Evolutionary conservation across 1,284 basidiomycete species (phyloP), one percentile per base, ranked within the genome.

Genomic region (Boletellus deceptivus): DNA sequence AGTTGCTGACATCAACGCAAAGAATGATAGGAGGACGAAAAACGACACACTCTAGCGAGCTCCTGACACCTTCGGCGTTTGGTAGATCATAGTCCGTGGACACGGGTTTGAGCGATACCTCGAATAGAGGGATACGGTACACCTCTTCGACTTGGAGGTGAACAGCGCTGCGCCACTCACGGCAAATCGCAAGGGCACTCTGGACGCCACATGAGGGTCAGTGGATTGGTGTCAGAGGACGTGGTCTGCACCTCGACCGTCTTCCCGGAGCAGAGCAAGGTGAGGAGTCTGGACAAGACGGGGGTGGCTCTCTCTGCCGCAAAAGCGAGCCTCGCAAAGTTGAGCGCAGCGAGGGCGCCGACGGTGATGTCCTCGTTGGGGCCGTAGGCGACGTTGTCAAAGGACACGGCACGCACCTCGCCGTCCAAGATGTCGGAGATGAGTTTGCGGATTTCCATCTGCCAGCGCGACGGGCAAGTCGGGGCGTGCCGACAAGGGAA

Each of bases 271-370:
- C 73, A 62, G 27, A 82, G 58, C 34, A 56, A 59, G 14, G 61
- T 46, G 14, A 83, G 48, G 36, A 81, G 57, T 46, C 54, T 56
- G 25, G 64, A 63, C 25, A 68, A 68, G 27, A 46, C 45, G 4
- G 56, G 37, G 11, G 70, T 71, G 14, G 59, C 61, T 25, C 61
- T 52, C 46, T 73, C 72, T 43, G 64, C 67, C 22, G 58, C 64
- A 43, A 82, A 73, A 24, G 76, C 65, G 10, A 79, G 58, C 42
- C 80, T 69, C 1, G 75, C 76, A 49, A 79, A 83, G 58, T 86
- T 85, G 43, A 86, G 61, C 3, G 77, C 75, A 2, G 77, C 80
- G 17, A 86, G 69, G 16, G 79, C 78, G 55, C 78, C 78, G 8
- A 80, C 71, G 14, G 81, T 75, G 17, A 64, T 58, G 4, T 69